Percentiles rank a stretch among this genome's conserved stretches.
Evolutionary conservation across 768 basidiomycete genomes (phyloP).

Genomic region (Lepiota brunneoincarnata): DNA sequence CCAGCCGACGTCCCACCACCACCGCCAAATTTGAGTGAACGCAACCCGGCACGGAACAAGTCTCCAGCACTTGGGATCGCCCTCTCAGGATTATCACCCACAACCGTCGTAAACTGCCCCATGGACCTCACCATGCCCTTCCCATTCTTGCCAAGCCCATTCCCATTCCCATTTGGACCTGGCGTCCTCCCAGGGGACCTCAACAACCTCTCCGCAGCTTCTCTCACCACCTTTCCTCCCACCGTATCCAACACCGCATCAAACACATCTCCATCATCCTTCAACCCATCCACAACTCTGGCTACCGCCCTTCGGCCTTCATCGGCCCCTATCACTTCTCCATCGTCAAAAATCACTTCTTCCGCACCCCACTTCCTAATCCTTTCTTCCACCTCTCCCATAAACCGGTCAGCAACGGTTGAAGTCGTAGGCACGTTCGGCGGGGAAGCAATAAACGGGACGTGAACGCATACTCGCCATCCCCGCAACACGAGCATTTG

Average conservation of each 20-base stretch:
- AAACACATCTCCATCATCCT: slow-evolving; percentile 56
- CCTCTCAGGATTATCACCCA: slow-evolving; percentile 66
- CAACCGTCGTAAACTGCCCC: slow-evolving; percentile 75
- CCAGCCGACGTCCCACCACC: slow-evolving; percentile 12
- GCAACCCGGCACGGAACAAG: slow-evolving; percentile 69
- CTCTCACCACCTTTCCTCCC: slow-evolving; percentile 79
- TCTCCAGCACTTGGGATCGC: slow-evolving; percentile 70
- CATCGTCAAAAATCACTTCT: slow-evolving; percentile 72
- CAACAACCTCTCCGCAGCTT: slow-evolving; percentile 66
- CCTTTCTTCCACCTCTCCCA: slow-evolving; percentile 47
- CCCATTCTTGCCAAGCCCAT: slow-evolving; percentile 18
- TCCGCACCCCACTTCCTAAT: slow-evolving; percentile 72
- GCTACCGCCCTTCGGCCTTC: slow-evolving; percentile 46
- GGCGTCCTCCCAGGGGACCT: slow-evolving; percentile 23
- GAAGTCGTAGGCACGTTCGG: slow-evolving; percentile 20
- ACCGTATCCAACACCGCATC: slow-evolving; percentile 84
- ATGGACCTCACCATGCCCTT: slow-evolving; percentile 19
- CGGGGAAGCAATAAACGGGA: slow-evolving; percentile 31
- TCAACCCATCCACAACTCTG: slow-evolving; percentile 49
- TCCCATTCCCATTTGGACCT: slow-evolving; percentile 10
- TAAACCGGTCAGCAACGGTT: slow-evolving; percentile 29
- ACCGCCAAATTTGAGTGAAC: slow-evolving; percentile 46
- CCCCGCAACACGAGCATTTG: slow-evolving; percentile 73
- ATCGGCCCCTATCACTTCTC: slow-evolving; percentile 29
- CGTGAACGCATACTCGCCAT: slow-evolving; percentile 75